phyloP scores from a whole-genome alignment of 495 filamentous ascomycete genomes.

The Gamarada debralockiae region DNA sequence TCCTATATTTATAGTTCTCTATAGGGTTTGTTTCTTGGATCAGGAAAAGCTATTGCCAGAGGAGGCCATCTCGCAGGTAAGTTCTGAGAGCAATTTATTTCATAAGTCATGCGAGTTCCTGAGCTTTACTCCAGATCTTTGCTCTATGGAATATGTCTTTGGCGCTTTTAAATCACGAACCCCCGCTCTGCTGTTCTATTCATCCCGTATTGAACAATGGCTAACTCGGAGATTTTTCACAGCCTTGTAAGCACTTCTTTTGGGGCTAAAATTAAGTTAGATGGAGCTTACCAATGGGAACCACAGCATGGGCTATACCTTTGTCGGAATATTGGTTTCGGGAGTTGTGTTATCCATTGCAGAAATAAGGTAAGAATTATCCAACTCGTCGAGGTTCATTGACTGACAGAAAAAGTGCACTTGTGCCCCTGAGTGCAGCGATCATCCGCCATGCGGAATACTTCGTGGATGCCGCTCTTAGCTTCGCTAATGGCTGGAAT shows the following conservation, averaged over 20 bases:
- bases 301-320: constrained; percentile 17
- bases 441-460: constrained; percentile 24
- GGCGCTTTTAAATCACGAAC: no score
- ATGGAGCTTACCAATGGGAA: background rate
- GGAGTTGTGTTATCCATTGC: constrained; percentile 21
- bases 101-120: no score
- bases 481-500: constrained; percentile 26
- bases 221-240: no score
- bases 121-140: no score
- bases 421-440: constrained; percentile 54
- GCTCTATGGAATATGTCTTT: no score
- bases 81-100: no score
- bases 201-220: no score
- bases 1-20: background rate
- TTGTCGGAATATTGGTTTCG: constrained; percentile 18
- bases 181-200: no score
- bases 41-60: constrained; percentile 19
- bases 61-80: constrained; percentile 17
- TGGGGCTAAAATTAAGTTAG: background rate
- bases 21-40: constrained; percentile 23
- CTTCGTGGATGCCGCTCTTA: constrained; percentile 25
- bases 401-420: constrained; percentile 9
- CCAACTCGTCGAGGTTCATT: background rate
- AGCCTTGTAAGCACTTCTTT: constrained; percentile 13
- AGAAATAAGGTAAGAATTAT: constrained; percentile 16